A percentile compares a stretch with the other conserved stretches of the same genome.
phyloP scores from a whole-genome alignment of 345 rosid species.

The Isatis tinctoria region DNA sequence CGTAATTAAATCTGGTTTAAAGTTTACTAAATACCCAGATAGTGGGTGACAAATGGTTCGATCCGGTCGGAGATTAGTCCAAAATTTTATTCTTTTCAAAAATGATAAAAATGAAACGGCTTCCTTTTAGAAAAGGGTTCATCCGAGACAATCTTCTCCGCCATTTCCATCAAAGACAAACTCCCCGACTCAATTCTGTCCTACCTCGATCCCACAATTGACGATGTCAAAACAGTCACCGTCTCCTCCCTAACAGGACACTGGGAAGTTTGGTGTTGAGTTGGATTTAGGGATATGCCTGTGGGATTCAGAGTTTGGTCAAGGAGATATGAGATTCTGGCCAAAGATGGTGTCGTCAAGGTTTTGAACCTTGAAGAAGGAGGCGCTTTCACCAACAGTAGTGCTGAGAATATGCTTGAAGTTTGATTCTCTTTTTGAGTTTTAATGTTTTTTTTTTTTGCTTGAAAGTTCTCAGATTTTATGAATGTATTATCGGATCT shows the following conservation, averaged over 20 bases:
- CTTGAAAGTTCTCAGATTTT: no score
- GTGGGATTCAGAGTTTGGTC: no score
- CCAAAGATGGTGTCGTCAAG: conserved; percentile 82
- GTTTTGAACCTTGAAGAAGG: conserved; percentile 83
- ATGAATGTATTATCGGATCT: no score
- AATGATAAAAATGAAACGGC: no score
- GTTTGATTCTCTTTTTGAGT: conserved; percentile 37
- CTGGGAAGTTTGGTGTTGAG: conserved; percentile 71
- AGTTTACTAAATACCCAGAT: no score
- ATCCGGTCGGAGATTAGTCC: no score
- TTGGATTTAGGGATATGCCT: no score
- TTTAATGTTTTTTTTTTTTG: background rate
- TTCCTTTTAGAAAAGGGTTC: no score
- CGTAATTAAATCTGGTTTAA: no score
- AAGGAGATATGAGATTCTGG: conserved; percentile 74
- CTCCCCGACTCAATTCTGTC: conserved; percentile 84
- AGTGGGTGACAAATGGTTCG: no score
- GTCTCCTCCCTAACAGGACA: no score
- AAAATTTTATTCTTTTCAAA: no score
- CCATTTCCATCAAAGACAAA: conserved; percentile 67
- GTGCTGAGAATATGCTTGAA: conserved; percentile 85
- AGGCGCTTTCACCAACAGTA: conserved; percentile 77
- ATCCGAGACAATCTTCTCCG: conserved; percentile 44
- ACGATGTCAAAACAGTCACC: conserved; percentile 77
- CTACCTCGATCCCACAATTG: conserved; percentile 53